These are phyloP conservation scores for Dryas integrifolia DNA, from an alignment of 331 rosid genomes.

Conservation along the genomic window DNA sequence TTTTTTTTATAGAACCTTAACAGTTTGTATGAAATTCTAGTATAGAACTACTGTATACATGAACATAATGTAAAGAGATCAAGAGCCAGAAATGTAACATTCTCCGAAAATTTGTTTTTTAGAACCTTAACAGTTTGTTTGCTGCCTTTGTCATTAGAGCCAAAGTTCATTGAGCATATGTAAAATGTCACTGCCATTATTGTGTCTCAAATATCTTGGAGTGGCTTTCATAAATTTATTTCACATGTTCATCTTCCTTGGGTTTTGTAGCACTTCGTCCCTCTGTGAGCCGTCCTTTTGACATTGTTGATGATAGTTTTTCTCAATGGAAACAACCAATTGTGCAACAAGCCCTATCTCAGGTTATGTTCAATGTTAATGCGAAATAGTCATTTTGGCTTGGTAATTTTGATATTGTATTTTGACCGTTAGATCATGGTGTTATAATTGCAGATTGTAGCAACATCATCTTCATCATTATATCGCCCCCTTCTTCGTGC, in stretches of 20 bases:
- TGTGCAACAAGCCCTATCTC: conserved; percentile 83
- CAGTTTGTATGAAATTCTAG: background rate
- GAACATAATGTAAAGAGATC: too few species aligned
- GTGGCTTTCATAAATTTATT: conserved; percentile 19
- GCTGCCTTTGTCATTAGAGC: background rate
- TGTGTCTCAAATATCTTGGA: conserved; percentile 1
- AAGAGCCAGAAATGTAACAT: too few species aligned
- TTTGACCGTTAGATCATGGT: conserved; percentile 6
- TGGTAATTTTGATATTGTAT: conserved; percentile 10
- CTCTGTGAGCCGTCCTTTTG: conserved; percentile 57
- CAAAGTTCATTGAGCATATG: background rate
- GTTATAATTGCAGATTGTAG: conserved; percentile 67
- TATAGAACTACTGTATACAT: background rate
- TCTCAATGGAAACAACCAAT: conserved; percentile 81
- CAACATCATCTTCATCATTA: conserved; percentile 57
- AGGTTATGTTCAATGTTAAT: conserved; percentile 46
- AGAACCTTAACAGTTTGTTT: background rate
- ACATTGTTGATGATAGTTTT: conserved; percentile 64
- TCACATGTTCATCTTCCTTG: conserved; percentile 14
- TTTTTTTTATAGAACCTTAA: too few species aligned
- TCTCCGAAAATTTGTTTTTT: too few species aligned
- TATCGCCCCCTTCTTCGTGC: conserved; percentile 74
- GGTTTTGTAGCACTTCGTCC: conserved; percentile 80
- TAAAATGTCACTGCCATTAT: background rate
- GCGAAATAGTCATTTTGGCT: conserved; percentile 6